Percentiles rank a stretch among this genome's conserved stretches.
These are phyloP conservation scores for Salvia sclarea DNA, from an alignment of 305 asterid species.

Conservation along the genomic window DNA sequence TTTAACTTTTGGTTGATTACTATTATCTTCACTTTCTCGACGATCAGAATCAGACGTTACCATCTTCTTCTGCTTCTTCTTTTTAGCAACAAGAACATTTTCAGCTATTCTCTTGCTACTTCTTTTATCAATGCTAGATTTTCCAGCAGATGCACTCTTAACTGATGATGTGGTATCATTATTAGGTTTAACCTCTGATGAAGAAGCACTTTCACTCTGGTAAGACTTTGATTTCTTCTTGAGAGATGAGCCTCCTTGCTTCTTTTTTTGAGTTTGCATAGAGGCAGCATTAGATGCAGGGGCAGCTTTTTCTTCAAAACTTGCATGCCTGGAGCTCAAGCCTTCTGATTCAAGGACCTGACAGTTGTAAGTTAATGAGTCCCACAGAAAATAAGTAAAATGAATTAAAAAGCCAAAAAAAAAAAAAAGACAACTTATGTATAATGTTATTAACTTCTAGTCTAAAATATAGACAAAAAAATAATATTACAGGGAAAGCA, in stretches of 20 bases:
- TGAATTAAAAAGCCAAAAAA: background rate
- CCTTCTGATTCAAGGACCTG: conserved; percentile 59
- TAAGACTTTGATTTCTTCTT: conserved; percentile 63
- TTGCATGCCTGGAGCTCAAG: conserved; percentile 42
- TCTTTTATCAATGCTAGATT: conserved; percentile 57
- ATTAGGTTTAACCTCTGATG: conserved; percentile 58
- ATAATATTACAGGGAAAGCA: background rate
- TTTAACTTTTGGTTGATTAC: conserved; percentile 50
- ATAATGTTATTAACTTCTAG: background rate
- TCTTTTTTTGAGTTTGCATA: conserved; percentile 54
- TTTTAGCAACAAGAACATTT: conserved; percentile 61
- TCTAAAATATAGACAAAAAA: conserved; percentile 15
- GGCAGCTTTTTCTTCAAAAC: conserved; percentile 47
- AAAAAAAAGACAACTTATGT: background rate
- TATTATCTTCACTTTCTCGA: conserved; percentile 58
- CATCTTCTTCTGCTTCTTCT: conserved; percentile 73
- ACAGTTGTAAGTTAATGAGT: conserved; percentile 31
- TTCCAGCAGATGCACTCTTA: conserved; percentile 50
- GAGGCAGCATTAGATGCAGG: conserved; percentile 48
- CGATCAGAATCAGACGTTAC: conserved; percentile 59
- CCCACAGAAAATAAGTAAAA: conserved; percentile 18
- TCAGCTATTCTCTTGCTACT: conserved; percentile 90
- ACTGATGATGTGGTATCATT: conserved; percentile 57
- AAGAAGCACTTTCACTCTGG: conserved; percentile 71
- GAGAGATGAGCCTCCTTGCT: conserved; percentile 45